These are phyloP conservation scores for Hygrophila difformis DNA, from an alignment of 257 asterid genomes.

Conservation along the genomic window DNA sequence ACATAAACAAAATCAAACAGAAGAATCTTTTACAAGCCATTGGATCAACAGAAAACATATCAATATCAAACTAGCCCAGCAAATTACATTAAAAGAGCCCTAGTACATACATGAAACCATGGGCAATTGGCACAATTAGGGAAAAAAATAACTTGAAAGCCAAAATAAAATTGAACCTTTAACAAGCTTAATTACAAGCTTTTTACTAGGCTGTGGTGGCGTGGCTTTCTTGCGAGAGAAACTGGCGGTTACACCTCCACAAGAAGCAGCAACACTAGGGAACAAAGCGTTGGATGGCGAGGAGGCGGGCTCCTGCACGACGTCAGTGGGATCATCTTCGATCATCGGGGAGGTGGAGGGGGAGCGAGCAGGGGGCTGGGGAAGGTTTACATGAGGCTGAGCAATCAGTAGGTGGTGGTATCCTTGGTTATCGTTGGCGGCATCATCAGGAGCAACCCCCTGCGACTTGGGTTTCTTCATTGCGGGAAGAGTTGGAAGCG, in stretches of 20 bases:
- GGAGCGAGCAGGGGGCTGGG: slow-evolving; percentile 31
- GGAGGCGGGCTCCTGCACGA: slow-evolving; percentile 38
- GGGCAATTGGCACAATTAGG: no score
- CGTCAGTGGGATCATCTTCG: slow-evolving; percentile 53
- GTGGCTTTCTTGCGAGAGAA: slow-evolving; percentile 67
- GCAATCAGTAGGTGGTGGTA: no score
- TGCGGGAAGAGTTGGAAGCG: slow-evolving; percentile 30
- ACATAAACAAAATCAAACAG: no score
- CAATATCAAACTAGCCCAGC: no score
- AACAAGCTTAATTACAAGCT: slow-evolving; percentile 67
- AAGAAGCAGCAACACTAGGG: slow-evolving; percentile 28
- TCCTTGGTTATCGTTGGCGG: slow-evolving; percentile 39
- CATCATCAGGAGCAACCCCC: slow-evolving; percentile 42
- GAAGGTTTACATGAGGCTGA: slow-evolving; percentile 38
- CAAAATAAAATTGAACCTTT: slow-evolving; percentile 42
- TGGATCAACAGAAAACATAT: no score
- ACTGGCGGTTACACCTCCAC: slow-evolving; percentile 55
- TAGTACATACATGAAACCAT: no score
- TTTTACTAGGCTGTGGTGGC: slow-evolving; percentile 76
- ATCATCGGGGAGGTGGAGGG: no score
- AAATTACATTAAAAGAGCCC: no score
- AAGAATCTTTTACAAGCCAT: no score
- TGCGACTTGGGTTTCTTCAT: slow-evolving; percentile 81
- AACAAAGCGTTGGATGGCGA: slow-evolving; percentile 30
- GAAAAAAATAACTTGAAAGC: background rate